These are phyloP conservation scores for Xylaria cubensis DNA, from an alignment of 495 filamentous ascomycete species.

Conservation along the genomic window DNA sequence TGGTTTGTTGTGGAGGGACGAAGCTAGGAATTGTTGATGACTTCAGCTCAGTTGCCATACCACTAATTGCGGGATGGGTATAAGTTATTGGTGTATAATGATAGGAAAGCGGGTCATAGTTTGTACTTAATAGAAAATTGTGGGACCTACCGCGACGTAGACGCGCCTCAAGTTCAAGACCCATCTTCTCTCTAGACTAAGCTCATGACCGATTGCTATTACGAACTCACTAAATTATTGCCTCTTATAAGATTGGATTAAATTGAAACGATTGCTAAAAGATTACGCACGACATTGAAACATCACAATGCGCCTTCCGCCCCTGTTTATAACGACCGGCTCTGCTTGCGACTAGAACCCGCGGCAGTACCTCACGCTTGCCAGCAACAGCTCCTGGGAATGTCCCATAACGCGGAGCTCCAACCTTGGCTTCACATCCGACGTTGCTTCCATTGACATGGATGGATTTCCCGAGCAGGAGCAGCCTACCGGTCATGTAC, in stretches of 20 bases:
- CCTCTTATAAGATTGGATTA: neutral
- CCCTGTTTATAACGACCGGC: slow-evolving; percentile 21
- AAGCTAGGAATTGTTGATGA: slow-evolving; percentile 7
- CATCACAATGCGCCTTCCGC: slow-evolving; percentile 28
- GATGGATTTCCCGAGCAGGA: slow-evolving; percentile 3
- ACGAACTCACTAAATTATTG: neutral
- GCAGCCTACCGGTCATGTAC: slow-evolving; percentile 18
- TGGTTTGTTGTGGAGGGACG: neutral
- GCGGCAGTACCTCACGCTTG: slow-evolving; percentile 20
- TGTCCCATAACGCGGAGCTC: slow-evolving; percentile 14
- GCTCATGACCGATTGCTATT: neutral
- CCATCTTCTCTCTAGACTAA: neutral
- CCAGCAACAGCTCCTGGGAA: slow-evolving; percentile 18
- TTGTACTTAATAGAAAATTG: neutral
- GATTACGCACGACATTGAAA: neutral
- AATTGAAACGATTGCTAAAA: neutral
- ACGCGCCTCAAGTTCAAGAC: slow-evolving; percentile 18
- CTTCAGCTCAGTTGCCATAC: neutral
- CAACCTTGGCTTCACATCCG: slow-evolving; percentile 11
- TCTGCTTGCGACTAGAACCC: slow-evolving; percentile 28
- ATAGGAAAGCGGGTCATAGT: neutral
- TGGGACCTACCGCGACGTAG: slow-evolving; percentile 13
- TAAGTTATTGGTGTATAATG: neutral
- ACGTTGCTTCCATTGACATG: slow-evolving; percentile 21
- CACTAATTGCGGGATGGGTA: neutral